Conservation (phyloP, 179 eudicot genomes). For the Carnegiea gigantea region DNA sequence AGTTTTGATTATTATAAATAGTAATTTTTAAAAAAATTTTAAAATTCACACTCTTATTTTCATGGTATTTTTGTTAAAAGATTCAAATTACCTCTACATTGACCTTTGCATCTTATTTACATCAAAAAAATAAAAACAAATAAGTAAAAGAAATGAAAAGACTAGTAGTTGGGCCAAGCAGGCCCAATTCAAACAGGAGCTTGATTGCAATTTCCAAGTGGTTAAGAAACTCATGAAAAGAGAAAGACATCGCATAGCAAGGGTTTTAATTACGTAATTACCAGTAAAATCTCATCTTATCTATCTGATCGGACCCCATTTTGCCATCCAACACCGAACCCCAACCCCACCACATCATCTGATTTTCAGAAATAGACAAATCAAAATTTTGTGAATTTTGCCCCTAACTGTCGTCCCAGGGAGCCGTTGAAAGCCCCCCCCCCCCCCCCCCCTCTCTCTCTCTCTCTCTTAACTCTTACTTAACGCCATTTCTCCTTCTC, state of each 20-base stretch:
- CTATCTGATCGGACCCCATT: neutral
- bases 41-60: too few species aligned
- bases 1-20: too few species aligned
- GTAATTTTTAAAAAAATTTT: too few species aligned
- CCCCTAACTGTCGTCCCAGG: conserved; percentile 31
- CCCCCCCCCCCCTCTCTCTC: neutral
- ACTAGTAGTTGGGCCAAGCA: neutral
- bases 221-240: neutral
- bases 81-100: too few species aligned
- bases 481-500: conserved; percentile 25
- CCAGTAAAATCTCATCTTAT: neutral
- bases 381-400: neutral
- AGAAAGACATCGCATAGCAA: neutral
- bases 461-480: conserved; percentile 32
- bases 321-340: neutral
- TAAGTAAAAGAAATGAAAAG: neutral
- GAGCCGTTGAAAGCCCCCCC: conserved; percentile 31
- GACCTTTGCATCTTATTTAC: too few species aligned
- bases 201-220: neutral
- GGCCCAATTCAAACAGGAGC: neutral
- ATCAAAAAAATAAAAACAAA: too few species aligned
- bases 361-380: neutral
- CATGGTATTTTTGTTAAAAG: too few species aligned
- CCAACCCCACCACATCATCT: neutral
- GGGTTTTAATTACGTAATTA: too few species aligned